Conservation (phyloP, 495 filamentous ascomycete species). For the Daldinia concentrica region DNA sequence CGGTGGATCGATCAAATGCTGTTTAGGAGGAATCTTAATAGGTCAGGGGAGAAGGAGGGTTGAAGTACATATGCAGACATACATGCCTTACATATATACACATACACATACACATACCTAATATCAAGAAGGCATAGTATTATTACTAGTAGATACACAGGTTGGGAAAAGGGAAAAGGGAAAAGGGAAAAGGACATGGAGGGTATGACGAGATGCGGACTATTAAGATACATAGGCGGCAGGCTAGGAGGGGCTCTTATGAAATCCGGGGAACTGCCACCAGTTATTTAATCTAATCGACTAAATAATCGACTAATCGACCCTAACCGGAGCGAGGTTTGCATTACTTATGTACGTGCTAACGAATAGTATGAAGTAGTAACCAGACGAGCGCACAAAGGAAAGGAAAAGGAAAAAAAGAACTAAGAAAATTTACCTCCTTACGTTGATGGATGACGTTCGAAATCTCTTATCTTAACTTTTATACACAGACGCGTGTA, state of each 20-base stretch:
- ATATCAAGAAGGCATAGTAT: constrained; percentile 10
- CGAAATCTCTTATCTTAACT: constrained; percentile 28
- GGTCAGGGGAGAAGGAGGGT: constrained; percentile 19
- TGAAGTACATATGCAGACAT: constrained; percentile 7
- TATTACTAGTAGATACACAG: constrained; percentile 4
- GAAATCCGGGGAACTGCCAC: constrained; percentile 43
- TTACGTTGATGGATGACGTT: constrained; percentile 11
- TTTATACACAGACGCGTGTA: constrained; percentile 21
- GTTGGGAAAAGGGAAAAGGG: too few relatives aligned
- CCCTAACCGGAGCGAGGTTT: constrained; percentile 28
- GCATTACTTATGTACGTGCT: constrained; percentile 2
- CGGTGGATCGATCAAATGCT: constrained; percentile 27
- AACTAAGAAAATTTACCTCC: constrained; percentile 7
- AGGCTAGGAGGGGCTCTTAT: constrained; percentile 16
- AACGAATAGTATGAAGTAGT: neutral
- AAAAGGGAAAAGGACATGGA: constrained; percentile 30
- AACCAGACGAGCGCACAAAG: neutral
- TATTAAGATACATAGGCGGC: constrained; percentile 4
- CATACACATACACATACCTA: constrained; percentile 21
- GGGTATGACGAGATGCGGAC: constrained; percentile 38
- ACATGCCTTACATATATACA: constrained; percentile 10
- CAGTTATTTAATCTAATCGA: constrained; percentile 11
- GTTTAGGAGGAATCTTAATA: constrained; percentile 16
- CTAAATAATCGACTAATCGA: neutral
- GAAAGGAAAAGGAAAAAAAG: neutral